These are phyloP conservation scores for Mucor circinelloides DNA, from an alignment of 371 early-diverging fungal genomes.

Conservation along the genomic window DNA sequence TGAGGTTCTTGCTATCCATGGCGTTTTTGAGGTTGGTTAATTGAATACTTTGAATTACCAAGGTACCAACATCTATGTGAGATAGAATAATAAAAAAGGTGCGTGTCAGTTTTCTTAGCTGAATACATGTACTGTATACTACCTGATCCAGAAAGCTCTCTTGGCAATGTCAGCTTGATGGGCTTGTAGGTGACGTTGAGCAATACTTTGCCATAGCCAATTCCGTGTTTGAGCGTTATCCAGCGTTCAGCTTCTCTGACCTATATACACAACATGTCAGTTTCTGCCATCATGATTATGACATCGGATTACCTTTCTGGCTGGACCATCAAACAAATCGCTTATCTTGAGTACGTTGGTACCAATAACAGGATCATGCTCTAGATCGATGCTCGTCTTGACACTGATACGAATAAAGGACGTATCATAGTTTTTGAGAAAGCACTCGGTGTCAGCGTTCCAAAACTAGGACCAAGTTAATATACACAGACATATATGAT, in stretches of 20 bases:
- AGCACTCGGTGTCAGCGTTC: constrained; percentile 35
- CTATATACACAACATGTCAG: not conserved
- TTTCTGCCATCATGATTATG: not conserved
- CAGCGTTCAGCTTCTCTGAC: constrained; percentile 33
- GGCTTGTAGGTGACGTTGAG: constrained; percentile 36
- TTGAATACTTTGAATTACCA: constrained; percentile 26
- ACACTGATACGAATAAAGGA: constrained; percentile 34
- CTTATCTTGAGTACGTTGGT: constrained; percentile 26
- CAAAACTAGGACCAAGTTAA: too few species aligned
- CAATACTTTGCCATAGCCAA: constrained; percentile 36
- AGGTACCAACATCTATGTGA: constrained; percentile 31
- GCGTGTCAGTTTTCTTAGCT: too few species aligned
- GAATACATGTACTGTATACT: not conserved
- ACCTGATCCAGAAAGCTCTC: constrained; percentile 24
- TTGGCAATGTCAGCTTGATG: constrained; percentile 31
- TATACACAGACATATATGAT: not conserved
- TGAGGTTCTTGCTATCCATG: constrained; percentile 10
- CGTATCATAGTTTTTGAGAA: constrained; percentile 31
- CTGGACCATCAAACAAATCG: constrained; percentile 25
- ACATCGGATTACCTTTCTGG: constrained; percentile 20
- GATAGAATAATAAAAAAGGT: too few species aligned
- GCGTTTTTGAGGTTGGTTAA: constrained; percentile 16
- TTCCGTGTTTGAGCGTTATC: constrained; percentile 34
- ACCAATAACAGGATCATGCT: constrained; percentile 41
- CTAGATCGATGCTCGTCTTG: constrained; percentile 30